Base-by-base conservation (phyloP, 805 yeast species). In the Cyberlindnera meyerae region DNA sequence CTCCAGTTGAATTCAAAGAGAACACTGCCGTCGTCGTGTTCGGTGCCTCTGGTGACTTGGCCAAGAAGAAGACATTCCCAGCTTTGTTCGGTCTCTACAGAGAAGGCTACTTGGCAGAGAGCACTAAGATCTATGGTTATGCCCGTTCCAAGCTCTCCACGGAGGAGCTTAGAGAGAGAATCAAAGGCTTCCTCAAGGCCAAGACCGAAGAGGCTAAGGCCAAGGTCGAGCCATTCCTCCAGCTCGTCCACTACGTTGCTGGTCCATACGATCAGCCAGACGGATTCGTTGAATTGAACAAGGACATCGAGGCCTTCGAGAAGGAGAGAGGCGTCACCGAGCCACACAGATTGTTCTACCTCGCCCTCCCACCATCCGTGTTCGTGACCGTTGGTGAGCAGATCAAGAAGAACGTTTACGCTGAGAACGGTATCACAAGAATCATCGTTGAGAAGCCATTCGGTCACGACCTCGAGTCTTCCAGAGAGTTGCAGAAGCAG, bases 381-480 rank as follows among this genome's bases (percentile, higher is more conserved):
- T 93, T 93, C 65, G 80, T 82, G 37, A 61, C 70, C 24, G 97
- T 90, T 31, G 86, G 93, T 33, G 62, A 68, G 31, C 76, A 83
- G 44, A 66, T 93, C 55, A 87, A 83, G 65, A 65, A 75, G 49
- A 61, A 73, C 54, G 75, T 76, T 47, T 84, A 88, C 61, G 77
- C 82, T 8, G 69, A 68, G 26, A 66, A 74, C 36, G 96, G 95
- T 36, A 55, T 71, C 37, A 78, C 87, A 25, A 77, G 96, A 61
- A 67, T 93, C 49, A 86, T 93, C 54, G 85, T 93, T 37, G 98
- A 93, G 67, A 93, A 93, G 70, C 98, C 98, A 27, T 93, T 93
- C 58, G 98, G 98, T 45, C 93, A 78, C 60, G 97, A 93, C 61
- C 74, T 93, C 52, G 74, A 71, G 43, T 71, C 87, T 36, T 78